A percentile compares a stretch with the other conserved stretches of the same genome.
phyloP scores from a whole-genome alignment of 139 green algal species.

The Chlamydomonas asymmetrica region DNA sequence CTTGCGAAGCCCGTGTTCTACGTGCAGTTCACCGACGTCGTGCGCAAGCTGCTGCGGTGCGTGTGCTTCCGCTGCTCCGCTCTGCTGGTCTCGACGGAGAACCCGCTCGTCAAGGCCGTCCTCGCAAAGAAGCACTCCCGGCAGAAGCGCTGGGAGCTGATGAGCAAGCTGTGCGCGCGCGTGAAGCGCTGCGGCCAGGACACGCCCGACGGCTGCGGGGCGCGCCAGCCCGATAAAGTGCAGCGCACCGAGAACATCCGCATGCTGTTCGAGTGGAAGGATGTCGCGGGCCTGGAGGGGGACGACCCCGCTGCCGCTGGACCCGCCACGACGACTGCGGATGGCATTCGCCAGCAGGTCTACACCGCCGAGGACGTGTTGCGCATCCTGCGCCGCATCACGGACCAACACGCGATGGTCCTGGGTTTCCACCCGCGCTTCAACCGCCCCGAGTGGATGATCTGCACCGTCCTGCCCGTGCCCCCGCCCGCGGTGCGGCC shows the following conservation, averaged over 20 bases:
- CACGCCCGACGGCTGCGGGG: neutral
- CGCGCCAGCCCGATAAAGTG: neutral
- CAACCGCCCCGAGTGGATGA: constrained; percentile 89
- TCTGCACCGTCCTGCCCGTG: constrained; percentile 89
- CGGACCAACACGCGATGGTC: constrained; percentile 82
- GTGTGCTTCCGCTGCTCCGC: constrained; percentile 87
- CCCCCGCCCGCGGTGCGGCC: constrained; percentile 82
- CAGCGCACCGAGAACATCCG: neutral
- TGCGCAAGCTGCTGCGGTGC: constrained; percentile 88
- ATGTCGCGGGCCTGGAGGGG: no score
- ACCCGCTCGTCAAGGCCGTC: neutral
- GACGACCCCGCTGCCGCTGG: no score
- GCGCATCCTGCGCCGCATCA: constrained; percentile 84
- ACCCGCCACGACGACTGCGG: neutral
- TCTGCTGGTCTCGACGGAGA: constrained; percentile 67
- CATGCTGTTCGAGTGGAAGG: constrained; percentile 20
- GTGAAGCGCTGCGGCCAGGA: constrained; percentile 1
- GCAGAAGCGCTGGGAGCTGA: constrained; percentile 17
- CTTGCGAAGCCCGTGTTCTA: constrained; percentile 93
- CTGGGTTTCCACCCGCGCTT: constrained; percentile 83
- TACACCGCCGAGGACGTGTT: constrained; percentile 74
- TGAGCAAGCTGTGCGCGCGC: constrained; percentile 17
- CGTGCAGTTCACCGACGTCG: constrained; percentile 87
- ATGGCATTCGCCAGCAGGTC: constrained; percentile 46
- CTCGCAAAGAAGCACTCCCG: neutral